These are phyloP conservation scores for Bruguiera parviflora DNA, from an alignment of 345 rosid species.

Conservation along the genomic window DNA sequence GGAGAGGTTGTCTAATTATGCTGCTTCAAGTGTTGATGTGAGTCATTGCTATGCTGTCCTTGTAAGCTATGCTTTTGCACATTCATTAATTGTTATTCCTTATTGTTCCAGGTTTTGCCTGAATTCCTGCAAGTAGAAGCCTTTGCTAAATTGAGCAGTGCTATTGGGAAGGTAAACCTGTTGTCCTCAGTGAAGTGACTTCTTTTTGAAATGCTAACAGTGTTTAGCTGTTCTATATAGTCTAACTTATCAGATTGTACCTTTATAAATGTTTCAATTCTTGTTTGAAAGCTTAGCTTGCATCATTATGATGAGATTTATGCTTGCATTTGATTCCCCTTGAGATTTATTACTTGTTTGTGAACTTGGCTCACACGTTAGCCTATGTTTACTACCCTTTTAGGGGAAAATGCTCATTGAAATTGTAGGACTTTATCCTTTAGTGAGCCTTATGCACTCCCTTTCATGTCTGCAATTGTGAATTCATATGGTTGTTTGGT, in stretches of 20 bases:
- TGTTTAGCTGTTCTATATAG: neutral
- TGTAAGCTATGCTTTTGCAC: neutral
- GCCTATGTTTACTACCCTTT: too few species aligned
- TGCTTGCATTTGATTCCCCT: too few species aligned
- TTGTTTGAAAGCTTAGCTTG: neutral
- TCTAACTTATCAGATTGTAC: neutral
- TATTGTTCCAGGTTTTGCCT: conserved; percentile 53
- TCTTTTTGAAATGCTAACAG: neutral
- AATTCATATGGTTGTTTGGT: neutral
- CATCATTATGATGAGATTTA: neutral
- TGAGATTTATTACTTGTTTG: neutral
- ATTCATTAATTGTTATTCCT: conserved; percentile 2
- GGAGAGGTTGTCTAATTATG: conserved; percentile 96
- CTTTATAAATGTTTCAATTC: neutral
- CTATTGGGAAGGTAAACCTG: conserved; percentile 81
- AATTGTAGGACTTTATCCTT: too few species aligned
- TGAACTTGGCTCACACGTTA: too few species aligned
- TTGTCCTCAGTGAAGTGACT: neutral
- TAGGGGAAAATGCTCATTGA: too few species aligned
- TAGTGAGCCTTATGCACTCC: too few species aligned
- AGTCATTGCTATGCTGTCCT: conserved; percentile 6
- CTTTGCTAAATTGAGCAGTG: conserved; percentile 89
- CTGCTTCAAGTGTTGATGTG: conserved; percentile 67
- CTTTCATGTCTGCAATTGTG: neutral
- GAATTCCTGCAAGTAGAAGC: conserved; percentile 98